Percentiles rank a stretch among this genome's conserved stretches.
phyloP scores from a whole-genome alignment of 2,329 filamentous ascomycete species.

The Fusarium denticulatum region DNA sequence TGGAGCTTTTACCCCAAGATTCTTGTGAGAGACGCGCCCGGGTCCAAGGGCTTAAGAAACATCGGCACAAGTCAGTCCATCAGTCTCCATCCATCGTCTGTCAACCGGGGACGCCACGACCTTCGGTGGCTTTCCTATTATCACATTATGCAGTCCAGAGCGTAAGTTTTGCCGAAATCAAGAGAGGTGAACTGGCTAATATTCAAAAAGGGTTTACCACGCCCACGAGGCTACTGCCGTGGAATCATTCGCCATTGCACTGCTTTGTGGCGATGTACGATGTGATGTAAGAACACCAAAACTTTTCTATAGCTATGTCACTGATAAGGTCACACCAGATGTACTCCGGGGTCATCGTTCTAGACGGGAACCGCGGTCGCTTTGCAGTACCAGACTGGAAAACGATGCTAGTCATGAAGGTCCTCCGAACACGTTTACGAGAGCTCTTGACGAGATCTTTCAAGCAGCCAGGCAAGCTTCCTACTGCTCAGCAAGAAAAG shows the following conservation, averaged over 20 bases:
- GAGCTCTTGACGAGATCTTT: slow-evolving; percentile 80
- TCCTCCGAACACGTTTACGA: slow-evolving; percentile 75
- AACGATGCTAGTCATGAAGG: slow-evolving; percentile 87
- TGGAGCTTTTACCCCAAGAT: slow-evolving; percentile 98
- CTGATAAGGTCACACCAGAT: slow-evolving; percentile 61
- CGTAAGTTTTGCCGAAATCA: slow-evolving; percentile 59
- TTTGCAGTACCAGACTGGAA: slow-evolving; percentile 92
- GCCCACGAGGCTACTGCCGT: slow-evolving; percentile 88
- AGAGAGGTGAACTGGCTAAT: slow-evolving; percentile 13
- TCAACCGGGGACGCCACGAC: slow-evolving; percentile 78
- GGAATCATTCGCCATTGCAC: slow-evolving; percentile 82
- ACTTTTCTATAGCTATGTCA: background rate
- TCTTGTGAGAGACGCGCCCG: slow-evolving; percentile 76
- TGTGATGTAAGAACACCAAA: slow-evolving; percentile 71
- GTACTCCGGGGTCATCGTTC: slow-evolving; percentile 84
- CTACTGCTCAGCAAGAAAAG: slow-evolving; percentile 73
- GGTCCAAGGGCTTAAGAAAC: slow-evolving; percentile 84
- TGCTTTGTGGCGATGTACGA: slow-evolving; percentile 89
- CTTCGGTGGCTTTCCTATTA: slow-evolving; percentile 93
- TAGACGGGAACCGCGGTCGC: slow-evolving; percentile 87
- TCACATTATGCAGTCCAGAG: slow-evolving; percentile 93
- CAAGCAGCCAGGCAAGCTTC: slow-evolving; percentile 70
- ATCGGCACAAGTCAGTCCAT: slow-evolving; percentile 93
- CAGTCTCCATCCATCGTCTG: slow-evolving; percentile 85
- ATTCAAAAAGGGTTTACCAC: slow-evolving; percentile 74